A percentile compares a stretch with the other conserved stretches of the same genome.
Conservation (phyloP, 2,329 filamentous ascomycete genomes). For the Xylaria sp. region DNA sequence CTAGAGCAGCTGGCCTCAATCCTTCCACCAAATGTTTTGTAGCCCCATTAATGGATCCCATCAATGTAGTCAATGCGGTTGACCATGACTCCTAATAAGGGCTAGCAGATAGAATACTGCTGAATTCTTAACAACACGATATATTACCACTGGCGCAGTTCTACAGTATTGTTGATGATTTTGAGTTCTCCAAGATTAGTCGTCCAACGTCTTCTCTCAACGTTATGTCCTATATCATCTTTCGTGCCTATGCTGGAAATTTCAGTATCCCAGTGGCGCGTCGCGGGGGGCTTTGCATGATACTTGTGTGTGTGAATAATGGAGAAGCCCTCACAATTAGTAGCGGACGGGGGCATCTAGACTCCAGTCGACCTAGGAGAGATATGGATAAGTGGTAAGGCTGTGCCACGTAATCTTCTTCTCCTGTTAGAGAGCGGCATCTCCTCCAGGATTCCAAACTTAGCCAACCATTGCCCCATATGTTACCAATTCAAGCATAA, state of each 20-base stretch:
- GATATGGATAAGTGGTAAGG: neutral
- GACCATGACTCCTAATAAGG: neutral
- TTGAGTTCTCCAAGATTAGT: neutral
- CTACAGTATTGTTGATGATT: neutral
- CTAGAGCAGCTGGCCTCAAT: neutral
- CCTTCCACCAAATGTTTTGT: neutral
- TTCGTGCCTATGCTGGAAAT: neutral
- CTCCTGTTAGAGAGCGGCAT: neutral
- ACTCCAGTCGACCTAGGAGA: neutral
- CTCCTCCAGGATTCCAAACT: neutral
- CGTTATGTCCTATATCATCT: neutral
- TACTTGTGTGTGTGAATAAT: neutral
- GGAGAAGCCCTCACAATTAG: neutral
- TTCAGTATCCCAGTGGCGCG: neutral
- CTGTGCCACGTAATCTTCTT: neutral
- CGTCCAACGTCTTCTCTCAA: neutral
- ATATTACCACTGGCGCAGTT: neutral
- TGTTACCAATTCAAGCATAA: neutral
- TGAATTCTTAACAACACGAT: no score
- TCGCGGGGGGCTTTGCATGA: neutral
- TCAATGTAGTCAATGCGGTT: neutral
- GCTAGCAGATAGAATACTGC: neutral
- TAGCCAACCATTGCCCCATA: neutral
- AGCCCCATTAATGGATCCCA: neutral
- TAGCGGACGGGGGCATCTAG: neutral